These are phyloP conservation scores for Candida xyloterini DNA, from an alignment of 805 yeast species.

Conservation along the genomic window DNA sequence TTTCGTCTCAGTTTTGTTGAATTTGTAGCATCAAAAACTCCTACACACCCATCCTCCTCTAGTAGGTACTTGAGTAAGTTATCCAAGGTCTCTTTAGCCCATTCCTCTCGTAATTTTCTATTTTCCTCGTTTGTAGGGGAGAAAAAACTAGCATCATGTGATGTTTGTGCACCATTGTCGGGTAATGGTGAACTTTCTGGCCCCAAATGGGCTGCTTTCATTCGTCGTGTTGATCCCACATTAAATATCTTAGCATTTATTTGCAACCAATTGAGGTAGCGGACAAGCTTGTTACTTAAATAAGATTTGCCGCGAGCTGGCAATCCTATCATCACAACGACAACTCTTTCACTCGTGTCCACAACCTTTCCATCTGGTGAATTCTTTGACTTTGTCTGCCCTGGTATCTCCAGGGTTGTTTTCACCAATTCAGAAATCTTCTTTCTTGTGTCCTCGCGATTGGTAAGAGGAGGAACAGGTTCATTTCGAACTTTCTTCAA, in stretches of 20 bases:
- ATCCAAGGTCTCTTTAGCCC: conserved; percentile 95
- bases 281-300: conserved; percentile 82
- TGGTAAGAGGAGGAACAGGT: background rate
- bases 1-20: conserved; percentile 65
- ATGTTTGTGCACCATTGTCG: conserved; percentile 31
- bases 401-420: conserved; percentile 88
- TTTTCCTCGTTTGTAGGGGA: conserved; percentile 71
- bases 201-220: conserved; percentile 61
- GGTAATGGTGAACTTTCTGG: conserved; percentile 68
- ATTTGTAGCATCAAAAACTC: conserved; percentile 85
- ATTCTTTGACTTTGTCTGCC: conserved; percentile 76
- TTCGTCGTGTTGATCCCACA: conserved; percentile 91
- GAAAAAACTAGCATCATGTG: conserved; percentile 82
- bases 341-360: conserved; percentile 63
- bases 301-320: conserved; percentile 97
- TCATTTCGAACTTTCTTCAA: background rate
- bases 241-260: conserved; percentile 88
- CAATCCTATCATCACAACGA: conserved; percentile 93
- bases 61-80: conserved; percentile 77
- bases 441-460: background rate
- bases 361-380: conserved; percentile 74
- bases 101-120: conserved; percentile 72
- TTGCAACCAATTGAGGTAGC: conserved; percentile 92
- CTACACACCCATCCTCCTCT: conserved; percentile 83
- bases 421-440: conserved; percentile 5